Evolutionary conservation across 2,329 filamentous ascomycete species (phyloP).

Genomic region (Aspergillus pseudotamarii): DNA sequence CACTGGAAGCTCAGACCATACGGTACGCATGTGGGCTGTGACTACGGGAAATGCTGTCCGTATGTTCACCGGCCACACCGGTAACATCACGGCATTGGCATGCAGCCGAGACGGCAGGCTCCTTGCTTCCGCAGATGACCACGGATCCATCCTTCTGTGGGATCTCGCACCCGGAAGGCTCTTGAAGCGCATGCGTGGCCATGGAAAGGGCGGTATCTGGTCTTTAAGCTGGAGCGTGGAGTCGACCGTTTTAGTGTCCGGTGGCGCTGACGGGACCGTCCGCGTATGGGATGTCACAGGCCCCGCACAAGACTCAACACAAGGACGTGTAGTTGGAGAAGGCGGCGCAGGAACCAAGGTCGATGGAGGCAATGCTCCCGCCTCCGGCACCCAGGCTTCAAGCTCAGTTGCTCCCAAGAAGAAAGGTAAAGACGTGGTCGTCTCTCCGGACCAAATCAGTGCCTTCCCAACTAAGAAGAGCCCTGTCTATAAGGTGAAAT

Average conservation of each 20-base stretch:
- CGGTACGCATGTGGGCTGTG: constrained; percentile 97
- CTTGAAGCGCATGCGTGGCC: constrained; percentile 90
- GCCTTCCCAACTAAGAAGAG: constrained; percentile 96
- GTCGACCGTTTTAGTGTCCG: constrained; percentile 85
- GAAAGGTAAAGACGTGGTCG: constrained; percentile 84
- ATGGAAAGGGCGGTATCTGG: constrained; percentile 91
- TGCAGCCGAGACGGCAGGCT: constrained; percentile 87
- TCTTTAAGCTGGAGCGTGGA: constrained; percentile 92
- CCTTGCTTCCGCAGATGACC: constrained; percentile 85
- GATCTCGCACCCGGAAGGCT: constrained; percentile 83
- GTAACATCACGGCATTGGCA: constrained; percentile 81
- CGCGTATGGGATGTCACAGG: constrained; percentile 89
- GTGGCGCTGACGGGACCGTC: constrained; percentile 88
- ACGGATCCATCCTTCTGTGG: constrained; percentile 92
- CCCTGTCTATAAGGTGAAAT: constrained; percentile 88
- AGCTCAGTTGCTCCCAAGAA: constrained; percentile 60
- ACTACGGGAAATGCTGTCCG: constrained; percentile 83
- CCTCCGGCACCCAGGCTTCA: constrained; percentile 46
- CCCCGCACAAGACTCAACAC: constrained; percentile 62
- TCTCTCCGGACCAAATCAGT: constrained; percentile 90
- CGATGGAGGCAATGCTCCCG: constrained; percentile 55
- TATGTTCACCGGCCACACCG: constrained; percentile 87
- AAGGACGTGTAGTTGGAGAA: constrained; percentile 56
- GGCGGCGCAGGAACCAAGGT: constrained; percentile 53
- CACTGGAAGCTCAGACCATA: constrained; percentile 89